Conservation (phyloP, 2,329 filamentous ascomycete species). For the Phaeosphaeriaceae sp. region DNA sequence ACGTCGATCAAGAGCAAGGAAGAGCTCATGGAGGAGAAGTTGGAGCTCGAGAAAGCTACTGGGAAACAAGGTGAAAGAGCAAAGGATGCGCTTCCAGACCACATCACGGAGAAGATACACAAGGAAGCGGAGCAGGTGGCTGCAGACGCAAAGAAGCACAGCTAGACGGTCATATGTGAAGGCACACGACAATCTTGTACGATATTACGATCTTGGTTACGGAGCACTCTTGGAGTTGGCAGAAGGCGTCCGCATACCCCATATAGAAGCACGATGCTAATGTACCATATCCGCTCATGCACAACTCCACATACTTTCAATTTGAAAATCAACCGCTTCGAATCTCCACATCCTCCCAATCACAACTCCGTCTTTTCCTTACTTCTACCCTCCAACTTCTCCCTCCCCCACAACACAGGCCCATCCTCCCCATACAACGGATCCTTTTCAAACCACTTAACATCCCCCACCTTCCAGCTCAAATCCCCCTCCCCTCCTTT, state of each 20-base stretch:
- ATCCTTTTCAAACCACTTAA: conserved; percentile 67
- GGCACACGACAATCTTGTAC: background rate
- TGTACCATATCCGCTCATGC: background rate
- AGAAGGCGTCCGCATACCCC: background rate
- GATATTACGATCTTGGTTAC: background rate
- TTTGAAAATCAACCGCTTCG: background rate
- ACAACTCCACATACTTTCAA: background rate
- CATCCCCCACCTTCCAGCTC: conserved; percentile 54
- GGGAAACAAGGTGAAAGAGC: conserved; percentile 30
- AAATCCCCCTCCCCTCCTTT: conserved; percentile 62
- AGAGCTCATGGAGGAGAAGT: conserved; percentile 45
- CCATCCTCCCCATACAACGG: conserved; percentile 54
- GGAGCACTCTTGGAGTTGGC: conserved; percentile 1
- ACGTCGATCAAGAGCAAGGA: conserved; percentile 50
- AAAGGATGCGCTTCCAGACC: conserved; percentile 36
- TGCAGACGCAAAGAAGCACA: conserved; percentile 10
- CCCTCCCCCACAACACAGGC: conserved; percentile 29
- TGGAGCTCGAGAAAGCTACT: conserved; percentile 44
- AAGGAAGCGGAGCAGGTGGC: conserved; percentile 33
- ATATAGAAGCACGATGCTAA: conserved; percentile 5
- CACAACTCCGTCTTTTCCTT: background rate
- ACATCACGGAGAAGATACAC: conserved; percentile 36
- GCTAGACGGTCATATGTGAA: background rate
- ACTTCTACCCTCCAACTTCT: conserved; percentile 18
- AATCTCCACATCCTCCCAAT: no score